Base-by-base conservation (phyloP, 2,329 filamentous ascomycete species). In the Cladophialophora psammophila region DNA sequence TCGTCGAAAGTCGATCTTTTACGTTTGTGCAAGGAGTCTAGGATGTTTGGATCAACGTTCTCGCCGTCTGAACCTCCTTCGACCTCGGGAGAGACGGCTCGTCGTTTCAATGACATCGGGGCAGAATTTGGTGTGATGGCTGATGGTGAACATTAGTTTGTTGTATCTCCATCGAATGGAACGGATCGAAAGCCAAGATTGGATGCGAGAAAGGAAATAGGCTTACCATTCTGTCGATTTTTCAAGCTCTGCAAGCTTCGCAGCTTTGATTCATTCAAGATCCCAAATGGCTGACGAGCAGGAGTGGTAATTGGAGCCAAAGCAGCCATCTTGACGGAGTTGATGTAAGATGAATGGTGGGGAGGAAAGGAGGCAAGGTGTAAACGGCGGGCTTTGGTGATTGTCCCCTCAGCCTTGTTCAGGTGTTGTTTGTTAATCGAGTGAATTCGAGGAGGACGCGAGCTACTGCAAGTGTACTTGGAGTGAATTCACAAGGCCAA, bases 21-120 rank as follows among this genome's bases (percentile, higher is more conserved):
- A 48, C 79, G 78, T 72, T 83, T 83, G 54, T 80, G 79, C 5
- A 86, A 81, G 38, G 83, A 83, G 69, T 80, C 81, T 74, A 83
- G 79, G 64, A 80, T 75, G 38, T 76, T 76, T 7, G 87, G 87
- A 67, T 88, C 86, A 65, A 87, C 79, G 72, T 90, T 90, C 76
- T 89, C 87, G 58, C 81, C 76, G 74, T 88, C 86, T 60, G 84
- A 81, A 10, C 65, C 63, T 71, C 80, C 80, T 67, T 79, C 76
- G 35, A 80, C 79, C 65, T 79, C 76, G 35, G 80, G 76, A 20
- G 79, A 75, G 40, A 80, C 76, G 69, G 77, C 78, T 67, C 81
- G 77, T 72, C 84, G 82, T 75, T 86, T 86, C 67, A 79, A 77
- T 58, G 73, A 79, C 66, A 50, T 55, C 20, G 68, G 79, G 73